phyloP scores from a whole-genome alignment of 2,329 filamentous ascomycete species.

The Periconia sp. region DNA sequence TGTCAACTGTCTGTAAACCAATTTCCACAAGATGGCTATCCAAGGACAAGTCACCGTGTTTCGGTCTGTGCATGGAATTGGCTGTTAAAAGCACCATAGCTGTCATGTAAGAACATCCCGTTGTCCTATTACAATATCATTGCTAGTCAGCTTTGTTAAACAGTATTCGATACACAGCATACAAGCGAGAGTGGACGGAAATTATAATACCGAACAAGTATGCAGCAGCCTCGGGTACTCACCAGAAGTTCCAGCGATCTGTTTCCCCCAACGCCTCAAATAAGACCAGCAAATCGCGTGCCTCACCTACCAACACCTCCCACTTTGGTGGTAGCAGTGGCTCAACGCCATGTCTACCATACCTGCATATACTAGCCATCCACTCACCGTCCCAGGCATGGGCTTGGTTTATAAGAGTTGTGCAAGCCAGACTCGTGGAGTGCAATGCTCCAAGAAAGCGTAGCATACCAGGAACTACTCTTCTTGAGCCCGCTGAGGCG shows the following conservation, averaged over 20 bases:
- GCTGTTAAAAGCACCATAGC: slow-evolving; percentile 26
- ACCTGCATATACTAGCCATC: slow-evolving; percentile 20
- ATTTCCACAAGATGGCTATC: slow-evolving; percentile 23
- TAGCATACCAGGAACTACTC: slow-evolving; percentile 16
- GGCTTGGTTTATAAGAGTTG: slow-evolving; percentile 24
- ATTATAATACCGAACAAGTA: slow-evolving; percentile 3
- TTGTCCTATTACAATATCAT: slow-evolving; percentile 28
- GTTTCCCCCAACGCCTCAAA: slow-evolving; percentile 15
- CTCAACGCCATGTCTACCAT: slow-evolving; percentile 14
- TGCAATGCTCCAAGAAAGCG: slow-evolving; percentile 24
- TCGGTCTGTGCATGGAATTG: slow-evolving; percentile 25
- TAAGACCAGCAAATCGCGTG: slow-evolving; percentile 22
- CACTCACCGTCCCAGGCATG: slow-evolving; percentile 18
- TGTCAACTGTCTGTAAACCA: slow-evolving; percentile 17
- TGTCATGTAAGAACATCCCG: slow-evolving; percentile 26
- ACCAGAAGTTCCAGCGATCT: slow-evolving; percentile 26
- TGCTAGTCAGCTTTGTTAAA: slow-evolving; percentile 11
- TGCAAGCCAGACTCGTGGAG: slow-evolving; percentile 26
- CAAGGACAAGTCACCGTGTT: slow-evolving; percentile 16
- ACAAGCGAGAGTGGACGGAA: slow-evolving; percentile 7
- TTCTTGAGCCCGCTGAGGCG: slow-evolving; percentile 13
- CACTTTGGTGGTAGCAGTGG: slow-evolving; percentile 23
- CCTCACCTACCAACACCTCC: slow-evolving; percentile 25
- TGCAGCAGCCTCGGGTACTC: too few relatives aligned
- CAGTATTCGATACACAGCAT: slow-evolving; percentile 2